Percentiles rank a stretch among this genome's conserved stretches.
phyloP scores from a whole-genome alignment of 1,284 basidiomycete species.

The Moesziomyces aphidis region DNA sequence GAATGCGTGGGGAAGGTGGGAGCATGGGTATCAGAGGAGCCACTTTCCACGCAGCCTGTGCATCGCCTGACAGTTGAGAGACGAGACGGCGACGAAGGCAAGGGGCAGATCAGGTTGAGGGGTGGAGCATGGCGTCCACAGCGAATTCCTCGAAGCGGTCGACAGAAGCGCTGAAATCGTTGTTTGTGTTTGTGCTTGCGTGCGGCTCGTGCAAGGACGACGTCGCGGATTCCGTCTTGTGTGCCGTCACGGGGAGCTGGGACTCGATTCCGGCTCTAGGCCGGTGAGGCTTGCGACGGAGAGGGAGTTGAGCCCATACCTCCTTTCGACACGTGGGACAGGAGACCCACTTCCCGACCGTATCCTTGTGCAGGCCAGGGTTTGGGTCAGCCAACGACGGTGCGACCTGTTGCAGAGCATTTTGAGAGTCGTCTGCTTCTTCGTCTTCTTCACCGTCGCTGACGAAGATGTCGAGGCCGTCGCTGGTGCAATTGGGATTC shows the following conservation, averaged over 20 bases:
- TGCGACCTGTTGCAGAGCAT: constrained; percentile 21
- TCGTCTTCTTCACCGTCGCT: constrained; percentile 4
- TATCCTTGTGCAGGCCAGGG: constrained; percentile 4
- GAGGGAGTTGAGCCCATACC: constrained; percentile 59
- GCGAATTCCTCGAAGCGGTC: no score
- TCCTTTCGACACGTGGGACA: constrained; percentile 62
- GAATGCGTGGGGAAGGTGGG: no score
- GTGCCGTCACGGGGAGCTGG: no score
- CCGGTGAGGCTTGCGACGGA: constrained; percentile 34
- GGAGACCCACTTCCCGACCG: constrained; percentile 62
- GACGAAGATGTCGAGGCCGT: constrained; percentile 17
- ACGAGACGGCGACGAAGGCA: background rate
- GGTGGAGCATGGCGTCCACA: no score
- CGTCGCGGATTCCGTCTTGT: no score
- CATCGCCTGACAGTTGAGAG: no score
- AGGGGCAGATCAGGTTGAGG: background rate
- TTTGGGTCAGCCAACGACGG: background rate
- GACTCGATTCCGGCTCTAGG: no score
- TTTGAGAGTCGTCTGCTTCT: background rate
- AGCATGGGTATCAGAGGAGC: no score
- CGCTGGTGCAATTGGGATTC: constrained; percentile 8
- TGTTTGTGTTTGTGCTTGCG: no score
- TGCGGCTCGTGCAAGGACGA: no score
- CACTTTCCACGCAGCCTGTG: no score
- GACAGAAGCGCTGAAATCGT: no score